These are phyloP conservation scores for Onygenales sp. DNA, from an alignment of 2,329 filamentous ascomycete genomes.

Conservation along the genomic window DNA sequence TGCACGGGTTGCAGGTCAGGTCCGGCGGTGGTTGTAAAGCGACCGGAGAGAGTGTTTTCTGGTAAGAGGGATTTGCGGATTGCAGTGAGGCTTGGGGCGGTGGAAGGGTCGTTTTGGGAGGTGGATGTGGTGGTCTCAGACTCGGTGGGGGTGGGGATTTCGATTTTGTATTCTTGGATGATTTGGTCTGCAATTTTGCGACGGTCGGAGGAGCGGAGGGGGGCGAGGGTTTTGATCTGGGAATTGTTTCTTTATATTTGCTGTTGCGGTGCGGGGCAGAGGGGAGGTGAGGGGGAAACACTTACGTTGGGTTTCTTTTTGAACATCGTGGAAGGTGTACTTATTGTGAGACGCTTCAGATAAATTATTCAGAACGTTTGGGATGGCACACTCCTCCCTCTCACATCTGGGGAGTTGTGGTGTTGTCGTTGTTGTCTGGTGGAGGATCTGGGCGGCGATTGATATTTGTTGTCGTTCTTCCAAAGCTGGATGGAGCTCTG, in stretches of 20 bases:
- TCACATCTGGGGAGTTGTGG: neutral
- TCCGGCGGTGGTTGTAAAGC: slow-evolving; percentile 56
- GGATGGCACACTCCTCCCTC: neutral
- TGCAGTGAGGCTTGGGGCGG: slow-evolving; percentile 38
- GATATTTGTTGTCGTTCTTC: neutral
- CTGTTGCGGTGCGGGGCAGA: neutral
- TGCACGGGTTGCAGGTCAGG: slow-evolving; percentile 52
- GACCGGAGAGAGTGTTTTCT: slow-evolving; percentile 52
- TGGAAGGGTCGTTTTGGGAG: slow-evolving; percentile 18
- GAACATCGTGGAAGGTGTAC: slow-evolving; percentile 39
- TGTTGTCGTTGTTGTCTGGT: neutral
- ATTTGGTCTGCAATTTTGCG: slow-evolving; percentile 59
- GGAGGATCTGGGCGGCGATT: neutral
- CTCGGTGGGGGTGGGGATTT: slow-evolving; percentile 31
- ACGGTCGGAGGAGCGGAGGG: slow-evolving; percentile 58
- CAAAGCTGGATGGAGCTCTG: neutral
- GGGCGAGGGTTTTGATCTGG: slow-evolving; percentile 57
- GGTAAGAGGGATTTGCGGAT: slow-evolving; percentile 53
- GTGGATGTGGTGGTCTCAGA: slow-evolving; percentile 24
- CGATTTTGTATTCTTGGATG: slow-evolving; percentile 51
- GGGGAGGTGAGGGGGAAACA: slow-evolving; percentile 12
- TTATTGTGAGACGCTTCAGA: too few species aligned
- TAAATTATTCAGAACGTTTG: neutral
- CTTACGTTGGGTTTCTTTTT: slow-evolving; percentile 53
- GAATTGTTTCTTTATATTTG: neutral